Conservation (phyloP, 1,139 yeast genomes). For the Magnusiomyces fungicola region DNA sequence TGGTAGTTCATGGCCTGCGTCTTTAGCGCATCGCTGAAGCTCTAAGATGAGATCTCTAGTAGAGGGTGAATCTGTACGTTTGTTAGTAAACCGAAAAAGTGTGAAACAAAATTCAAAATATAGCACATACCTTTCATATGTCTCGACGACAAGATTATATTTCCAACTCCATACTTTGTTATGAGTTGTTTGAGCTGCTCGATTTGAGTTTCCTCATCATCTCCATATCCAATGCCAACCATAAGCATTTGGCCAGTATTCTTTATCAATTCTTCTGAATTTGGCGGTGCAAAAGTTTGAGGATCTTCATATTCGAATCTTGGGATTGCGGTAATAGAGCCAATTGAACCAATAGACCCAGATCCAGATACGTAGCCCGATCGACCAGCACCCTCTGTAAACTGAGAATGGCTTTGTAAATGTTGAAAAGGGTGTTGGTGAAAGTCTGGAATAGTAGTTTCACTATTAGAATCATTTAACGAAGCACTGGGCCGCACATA, state of each 20-base stretch:
- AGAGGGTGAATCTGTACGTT: constrained; percentile 40
- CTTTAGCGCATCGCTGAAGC: constrained; percentile 49
- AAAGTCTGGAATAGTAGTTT: too few relatives aligned
- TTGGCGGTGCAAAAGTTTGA: constrained; percentile 6
- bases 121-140: constrained; percentile 35
- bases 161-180: constrained; percentile 46
- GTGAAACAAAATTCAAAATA: background rate
- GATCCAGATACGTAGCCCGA: too few relatives aligned
- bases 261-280: constrained; percentile 20
- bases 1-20: constrained; percentile 49
- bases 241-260: constrained; percentile 49
- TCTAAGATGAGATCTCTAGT: constrained; percentile 46
- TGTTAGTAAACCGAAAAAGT: background rate
- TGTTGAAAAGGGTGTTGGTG: background rate
- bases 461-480: too few relatives aligned
- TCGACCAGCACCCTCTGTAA: background rate
- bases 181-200: constrained; percentile 43
- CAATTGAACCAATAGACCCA: too few relatives aligned
- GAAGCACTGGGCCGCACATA: too few relatives aligned
- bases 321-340: background rate
- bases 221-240: constrained; percentile 57
- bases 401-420: background rate
- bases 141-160: constrained; percentile 51
- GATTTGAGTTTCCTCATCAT: constrained; percentile 39
- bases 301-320: constrained; percentile 6